A percentile compares a stretch with the other conserved stretches of the same genome.
These are phyloP conservation scores for Thelonectria blattea DNA, from an alignment of 2,329 filamentous ascomycete species.

Conservation along the genomic window DNA sequence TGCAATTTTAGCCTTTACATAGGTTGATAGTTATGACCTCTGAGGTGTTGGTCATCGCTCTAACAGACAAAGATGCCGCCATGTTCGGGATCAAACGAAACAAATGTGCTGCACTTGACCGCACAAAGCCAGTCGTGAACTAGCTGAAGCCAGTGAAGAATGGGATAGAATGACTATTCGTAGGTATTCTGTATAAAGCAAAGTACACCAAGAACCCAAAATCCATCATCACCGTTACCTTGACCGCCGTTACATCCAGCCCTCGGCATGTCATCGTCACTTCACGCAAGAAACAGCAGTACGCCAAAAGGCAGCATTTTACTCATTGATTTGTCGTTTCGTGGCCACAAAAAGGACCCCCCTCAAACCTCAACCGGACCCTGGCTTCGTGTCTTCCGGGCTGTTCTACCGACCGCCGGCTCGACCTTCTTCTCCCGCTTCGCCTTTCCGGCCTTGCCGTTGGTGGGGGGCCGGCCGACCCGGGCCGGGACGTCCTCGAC, in stretches of 20 bases:
- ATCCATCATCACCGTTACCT: not conserved
- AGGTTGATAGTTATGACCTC: too few relatives aligned
- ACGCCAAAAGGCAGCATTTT: not conserved
- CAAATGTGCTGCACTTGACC: too few relatives aligned
- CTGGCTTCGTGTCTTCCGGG: conserved; percentile 52
- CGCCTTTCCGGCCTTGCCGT: conserved; percentile 37
- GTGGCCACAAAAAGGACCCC: not conserved
- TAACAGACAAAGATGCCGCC: too few relatives aligned
- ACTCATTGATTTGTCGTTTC: not conserved
- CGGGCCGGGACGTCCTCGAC: conserved; percentile 42
- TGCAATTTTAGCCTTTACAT: not conserved
- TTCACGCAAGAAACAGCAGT: not conserved
- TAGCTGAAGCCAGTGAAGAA: not conserved
- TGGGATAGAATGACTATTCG: not conserved
- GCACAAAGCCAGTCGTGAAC: too few relatives aligned
- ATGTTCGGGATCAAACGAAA: too few relatives aligned
- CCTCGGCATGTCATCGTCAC: not conserved
- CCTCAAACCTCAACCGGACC: conserved; percentile 43
- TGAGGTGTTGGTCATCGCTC: too few relatives aligned
- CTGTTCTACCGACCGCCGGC: conserved; percentile 44
- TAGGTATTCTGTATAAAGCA: not conserved
- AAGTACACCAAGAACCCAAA: not conserved
- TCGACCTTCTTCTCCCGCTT: conserved; percentile 44
- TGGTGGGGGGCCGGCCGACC: conserved; percentile 27
- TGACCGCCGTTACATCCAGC: not conserved